Evolutionary conservation across 805 yeast genomes (phyloP).

Genomic region (Lipomyces kockii): DNA sequence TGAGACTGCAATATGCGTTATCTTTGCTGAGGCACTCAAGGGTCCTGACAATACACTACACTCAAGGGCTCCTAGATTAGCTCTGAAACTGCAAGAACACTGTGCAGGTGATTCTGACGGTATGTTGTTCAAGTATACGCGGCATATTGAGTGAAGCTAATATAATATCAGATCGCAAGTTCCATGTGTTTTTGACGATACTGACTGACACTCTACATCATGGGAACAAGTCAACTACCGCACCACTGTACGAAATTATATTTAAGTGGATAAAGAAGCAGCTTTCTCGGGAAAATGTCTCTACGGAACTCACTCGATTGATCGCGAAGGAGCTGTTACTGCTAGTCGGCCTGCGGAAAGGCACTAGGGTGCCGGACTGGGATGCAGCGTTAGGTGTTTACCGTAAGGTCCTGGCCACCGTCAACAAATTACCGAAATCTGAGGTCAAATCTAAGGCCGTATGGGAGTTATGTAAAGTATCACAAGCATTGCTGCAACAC

Average conservation of each 20-base stretch:
- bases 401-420: background rate
- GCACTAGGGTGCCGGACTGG: constrained; percentile 48
- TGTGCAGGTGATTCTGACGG: constrained; percentile 20
- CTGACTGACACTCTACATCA: constrained; percentile 45
- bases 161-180: constrained; percentile 12
- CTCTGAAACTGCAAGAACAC: constrained; percentile 23
- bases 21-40: constrained; percentile 75
- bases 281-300: constrained; percentile 5
- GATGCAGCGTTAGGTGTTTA: constrained; percentile 14
- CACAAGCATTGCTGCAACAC: constrained; percentile 21
- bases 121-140: background rate
- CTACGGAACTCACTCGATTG: background rate
- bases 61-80: constrained; percentile 58
- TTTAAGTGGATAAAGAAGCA: constrained; percentile 24
- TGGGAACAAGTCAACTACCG: constrained; percentile 42
- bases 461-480: constrained; percentile 29
- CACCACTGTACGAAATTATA: constrained; percentile 37
- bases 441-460: background rate
- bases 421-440: constrained; percentile 8
- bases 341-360: constrained; percentile 46
- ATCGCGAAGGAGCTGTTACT: constrained; percentile 38
- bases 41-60: constrained; percentile 75
- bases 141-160: background rate
- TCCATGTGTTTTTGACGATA: constrained; percentile 31
- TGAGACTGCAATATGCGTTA: constrained; percentile 59